These are phyloP conservation scores for Cyamopsis tetragonoloba DNA, from an alignment of 306 rosid species.

Conservation along the genomic window DNA sequence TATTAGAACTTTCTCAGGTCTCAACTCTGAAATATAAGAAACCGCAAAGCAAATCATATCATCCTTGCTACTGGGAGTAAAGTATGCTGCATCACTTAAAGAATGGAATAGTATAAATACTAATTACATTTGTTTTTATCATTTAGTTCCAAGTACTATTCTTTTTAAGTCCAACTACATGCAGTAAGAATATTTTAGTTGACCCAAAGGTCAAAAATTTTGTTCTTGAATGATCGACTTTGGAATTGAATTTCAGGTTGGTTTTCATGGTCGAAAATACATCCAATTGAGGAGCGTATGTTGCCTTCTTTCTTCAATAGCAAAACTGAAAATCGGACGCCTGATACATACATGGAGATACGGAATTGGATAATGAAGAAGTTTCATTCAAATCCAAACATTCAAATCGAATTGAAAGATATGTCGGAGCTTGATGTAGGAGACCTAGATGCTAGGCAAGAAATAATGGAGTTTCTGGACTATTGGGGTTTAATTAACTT, in stretches of 20 bases:
- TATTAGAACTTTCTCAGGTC: background rate
- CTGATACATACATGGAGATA: conserved; percentile 65
- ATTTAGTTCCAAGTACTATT: background rate
- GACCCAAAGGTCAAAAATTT: background rate
- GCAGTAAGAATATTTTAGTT: background rate
- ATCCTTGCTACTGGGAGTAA: background rate
- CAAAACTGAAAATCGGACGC: conserved; percentile 56
- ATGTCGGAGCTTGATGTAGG: conserved; percentile 72
- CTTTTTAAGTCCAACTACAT: background rate
- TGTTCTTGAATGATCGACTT: conserved; percentile 1
- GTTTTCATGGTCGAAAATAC: conserved; percentile 77
- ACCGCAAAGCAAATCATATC: background rate
- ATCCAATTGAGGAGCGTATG: conserved; percentile 66
- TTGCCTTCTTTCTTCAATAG: conserved; percentile 73
- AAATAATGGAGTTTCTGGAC: conserved; percentile 80
- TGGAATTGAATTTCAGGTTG: conserved; percentile 62
- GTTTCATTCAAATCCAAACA: conserved; percentile 54
- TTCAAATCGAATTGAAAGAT: conserved; percentile 62
- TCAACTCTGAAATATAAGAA: background rate
- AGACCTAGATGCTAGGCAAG: conserved; percentile 71
- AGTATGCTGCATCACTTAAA: conserved; percentile 3
- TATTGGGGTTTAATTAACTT: conserved; percentile 94
- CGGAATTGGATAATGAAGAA: conserved; percentile 76
- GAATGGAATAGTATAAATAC: background rate
- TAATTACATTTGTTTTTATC: background rate